A percentile compares a stretch with the other conserved stretches of the same genome.
Conservation (phyloP, 1,284 basidiomycete species). For the Hymenochaete sp. region DNA sequence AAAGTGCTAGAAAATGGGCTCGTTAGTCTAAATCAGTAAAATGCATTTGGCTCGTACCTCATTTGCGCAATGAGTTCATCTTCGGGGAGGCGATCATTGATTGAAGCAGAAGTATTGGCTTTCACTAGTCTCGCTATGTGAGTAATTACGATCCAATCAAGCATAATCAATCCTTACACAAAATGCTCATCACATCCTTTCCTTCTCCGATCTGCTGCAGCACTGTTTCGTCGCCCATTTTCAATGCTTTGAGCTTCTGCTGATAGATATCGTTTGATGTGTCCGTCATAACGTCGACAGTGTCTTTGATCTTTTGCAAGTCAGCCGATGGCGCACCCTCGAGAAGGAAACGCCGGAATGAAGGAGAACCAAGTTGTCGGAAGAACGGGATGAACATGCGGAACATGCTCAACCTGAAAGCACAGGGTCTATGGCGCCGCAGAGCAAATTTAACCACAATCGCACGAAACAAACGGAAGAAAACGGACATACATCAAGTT, state of each 20-base stretch:
- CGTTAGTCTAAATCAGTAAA: background rate
- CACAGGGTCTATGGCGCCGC: slow-evolving; percentile 8
- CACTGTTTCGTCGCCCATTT: slow-evolving; percentile 12
- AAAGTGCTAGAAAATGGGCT: slow-evolving; percentile 14
- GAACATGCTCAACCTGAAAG: slow-evolving; percentile 17
- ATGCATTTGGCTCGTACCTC: slow-evolving; percentile 9
- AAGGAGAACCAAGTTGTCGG: slow-evolving; percentile 12
- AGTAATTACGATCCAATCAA: too few relatives aligned
- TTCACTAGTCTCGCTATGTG: slow-evolving; percentile 9
- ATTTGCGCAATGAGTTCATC: slow-evolving; percentile 17
- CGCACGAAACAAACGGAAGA: background rate
- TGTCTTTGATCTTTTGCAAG: slow-evolving; percentile 16
- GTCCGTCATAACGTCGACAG: slow-evolving; percentile 16
- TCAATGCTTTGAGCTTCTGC: slow-evolving; percentile 12
- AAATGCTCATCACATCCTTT: slow-evolving; percentile 18
- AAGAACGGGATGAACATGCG: slow-evolving; percentile 17
- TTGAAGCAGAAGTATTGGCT: slow-evolving; percentile 13
- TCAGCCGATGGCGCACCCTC: slow-evolving; percentile 13
- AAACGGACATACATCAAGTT: slow-evolving; percentile 14
- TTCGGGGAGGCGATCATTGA: slow-evolving; percentile 16
- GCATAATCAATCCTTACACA: slow-evolving; percentile 4
- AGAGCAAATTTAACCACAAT: background rate
- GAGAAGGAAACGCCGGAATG: slow-evolving; percentile 15
- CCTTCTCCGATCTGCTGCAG: slow-evolving; percentile 15
- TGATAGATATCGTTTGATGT: slow-evolving; percentile 16